Conservation (phyloP, 495 filamentous ascomycete species). For the Neohortaea acidophila region DNA sequence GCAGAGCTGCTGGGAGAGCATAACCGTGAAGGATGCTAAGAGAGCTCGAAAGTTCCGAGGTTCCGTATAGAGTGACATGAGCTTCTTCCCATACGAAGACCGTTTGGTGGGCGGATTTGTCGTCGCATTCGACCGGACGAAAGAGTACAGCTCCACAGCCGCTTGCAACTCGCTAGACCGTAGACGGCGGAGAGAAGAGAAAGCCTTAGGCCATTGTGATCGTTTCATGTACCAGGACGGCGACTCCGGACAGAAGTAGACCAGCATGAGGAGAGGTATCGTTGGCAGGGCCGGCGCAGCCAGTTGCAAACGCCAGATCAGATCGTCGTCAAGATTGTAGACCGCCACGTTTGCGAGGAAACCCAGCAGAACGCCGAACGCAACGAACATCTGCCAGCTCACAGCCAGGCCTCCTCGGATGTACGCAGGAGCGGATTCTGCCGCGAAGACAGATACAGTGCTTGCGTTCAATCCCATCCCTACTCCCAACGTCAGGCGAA, state of each 20-base stretch:
- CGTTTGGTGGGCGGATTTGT: not conserved
- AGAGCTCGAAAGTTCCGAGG: slow-evolving; percentile 10
- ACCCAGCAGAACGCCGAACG: slow-evolving; percentile 18
- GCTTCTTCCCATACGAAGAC: not conserved
- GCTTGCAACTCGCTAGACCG: slow-evolving; percentile 17
- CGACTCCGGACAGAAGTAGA: slow-evolving; percentile 19
- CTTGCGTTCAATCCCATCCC: slow-evolving; percentile 17
- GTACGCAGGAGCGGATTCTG: slow-evolving; percentile 57
- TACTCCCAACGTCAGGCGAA: slow-evolving; percentile 34
- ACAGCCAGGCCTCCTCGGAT: slow-evolving; percentile 73
- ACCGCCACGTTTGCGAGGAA: slow-evolving; percentile 18
- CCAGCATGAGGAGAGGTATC: slow-evolving; percentile 15
- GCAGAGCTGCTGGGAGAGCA: slow-evolving; percentile 15
- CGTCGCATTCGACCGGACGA: not conserved
- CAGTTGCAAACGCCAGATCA: slow-evolving; percentile 21
- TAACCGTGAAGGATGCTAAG: slow-evolving; percentile 13
- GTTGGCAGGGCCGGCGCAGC: slow-evolving; percentile 14
- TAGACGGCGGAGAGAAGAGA: slow-evolving; percentile 4
- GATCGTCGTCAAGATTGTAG: not conserved
- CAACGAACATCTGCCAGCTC: slow-evolving; percentile 39
- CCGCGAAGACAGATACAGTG: slow-evolving; percentile 57
- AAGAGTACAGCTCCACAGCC: slow-evolving; percentile 14
- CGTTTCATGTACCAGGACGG: slow-evolving; percentile 10
- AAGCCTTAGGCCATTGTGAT: slow-evolving; percentile 7
- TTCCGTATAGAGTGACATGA: slow-evolving; percentile 6